phyloP scores from a whole-genome alignment of 1,139 yeast species.

The Geotrichum restrictum region DNA sequence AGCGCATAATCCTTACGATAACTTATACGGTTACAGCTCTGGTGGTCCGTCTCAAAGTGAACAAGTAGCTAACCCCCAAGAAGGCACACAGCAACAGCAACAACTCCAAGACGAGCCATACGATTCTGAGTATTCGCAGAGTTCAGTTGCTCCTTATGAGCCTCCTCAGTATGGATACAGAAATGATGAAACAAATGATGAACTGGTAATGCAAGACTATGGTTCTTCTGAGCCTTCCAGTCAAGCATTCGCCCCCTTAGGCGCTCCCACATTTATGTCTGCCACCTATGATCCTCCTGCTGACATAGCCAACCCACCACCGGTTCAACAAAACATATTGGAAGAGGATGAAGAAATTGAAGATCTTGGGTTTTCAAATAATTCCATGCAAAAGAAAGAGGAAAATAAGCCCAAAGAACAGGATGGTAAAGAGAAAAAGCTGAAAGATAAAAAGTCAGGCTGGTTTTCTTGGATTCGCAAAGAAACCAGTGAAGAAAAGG shows the following conservation, averaged over 20 bases:
- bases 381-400: constrained; percentile 22
- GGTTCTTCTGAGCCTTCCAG: neutral
- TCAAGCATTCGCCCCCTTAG: constrained; percentile 1
- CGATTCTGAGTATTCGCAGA: neutral
- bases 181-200: neutral
- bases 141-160: constrained; percentile 18
- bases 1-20: constrained; percentile 18
- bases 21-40: constrained; percentile 11
- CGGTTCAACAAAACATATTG: constrained; percentile 1
- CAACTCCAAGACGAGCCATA: constrained; percentile 2
- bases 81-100: constrained; percentile 11
- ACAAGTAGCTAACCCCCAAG: neutral
- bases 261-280: constrained; percentile 1
- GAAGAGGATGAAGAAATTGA: constrained; percentile 37
- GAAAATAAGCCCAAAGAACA: constrained; percentile 23
- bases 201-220: neutral
- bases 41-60: neutral
- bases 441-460: constrained; percentile 35
- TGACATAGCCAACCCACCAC: neutral
- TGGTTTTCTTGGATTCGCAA: constrained; percentile 52
- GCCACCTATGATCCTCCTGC: neutral
- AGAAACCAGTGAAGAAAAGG: constrained; percentile 43
- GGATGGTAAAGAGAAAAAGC: constrained; percentile 24
- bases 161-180: constrained; percentile 35
- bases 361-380: constrained; percentile 33